phyloP scores from a whole-genome alignment of 1,139 yeast species.

The Hansenula sp. region DNA sequence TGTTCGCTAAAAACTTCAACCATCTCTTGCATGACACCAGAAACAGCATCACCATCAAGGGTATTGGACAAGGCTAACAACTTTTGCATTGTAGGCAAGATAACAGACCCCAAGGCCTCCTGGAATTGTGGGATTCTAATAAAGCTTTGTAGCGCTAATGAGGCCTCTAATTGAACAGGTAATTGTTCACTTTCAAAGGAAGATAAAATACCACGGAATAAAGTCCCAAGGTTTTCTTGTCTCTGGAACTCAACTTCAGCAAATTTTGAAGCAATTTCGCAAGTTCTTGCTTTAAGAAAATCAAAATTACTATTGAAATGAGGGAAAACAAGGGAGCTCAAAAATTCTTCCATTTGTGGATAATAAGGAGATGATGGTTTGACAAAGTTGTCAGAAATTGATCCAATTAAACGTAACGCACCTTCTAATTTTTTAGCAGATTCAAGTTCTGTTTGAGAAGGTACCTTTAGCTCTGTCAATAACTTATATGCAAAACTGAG shows the following conservation, averaged over 20 bases:
- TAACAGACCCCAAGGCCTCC: constrained; percentile 60
- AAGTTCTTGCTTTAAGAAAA: constrained; percentile 81
- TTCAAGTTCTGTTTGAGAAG: constrained; percentile 42
- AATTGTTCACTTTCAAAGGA: constrained; percentile 58
- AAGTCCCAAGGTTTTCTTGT: constrained; percentile 42
- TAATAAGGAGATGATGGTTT: constrained; percentile 55
- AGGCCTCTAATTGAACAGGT: constrained; percentile 82
- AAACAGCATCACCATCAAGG: constrained; percentile 82
- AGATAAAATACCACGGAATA: constrained; percentile 65
- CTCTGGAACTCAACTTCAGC: constrained; percentile 58
- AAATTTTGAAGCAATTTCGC: constrained; percentile 71
- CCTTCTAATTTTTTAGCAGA: constrained; percentile 78
- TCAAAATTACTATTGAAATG: constrained; percentile 61
- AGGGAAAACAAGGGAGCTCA: constrained; percentile 66
- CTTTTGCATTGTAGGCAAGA: constrained; percentile 81
- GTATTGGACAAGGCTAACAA: constrained; percentile 72
- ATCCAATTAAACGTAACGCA: constrained; percentile 71
- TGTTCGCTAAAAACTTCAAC: constrained; percentile 87
- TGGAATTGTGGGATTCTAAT: constrained; percentile 62
- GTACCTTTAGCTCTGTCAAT: constrained; percentile 35
- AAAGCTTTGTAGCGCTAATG: constrained; percentile 81
- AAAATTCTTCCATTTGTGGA: constrained; percentile 65
- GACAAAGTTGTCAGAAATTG: constrained; percentile 58
- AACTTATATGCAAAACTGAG: constrained; percentile 62
- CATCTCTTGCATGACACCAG: constrained; percentile 93